These are phyloP conservation scores for Chrysopogon serrulatus DNA, from an alignment of 176 grass and related monocot species.

Conservation along the genomic window DNA sequence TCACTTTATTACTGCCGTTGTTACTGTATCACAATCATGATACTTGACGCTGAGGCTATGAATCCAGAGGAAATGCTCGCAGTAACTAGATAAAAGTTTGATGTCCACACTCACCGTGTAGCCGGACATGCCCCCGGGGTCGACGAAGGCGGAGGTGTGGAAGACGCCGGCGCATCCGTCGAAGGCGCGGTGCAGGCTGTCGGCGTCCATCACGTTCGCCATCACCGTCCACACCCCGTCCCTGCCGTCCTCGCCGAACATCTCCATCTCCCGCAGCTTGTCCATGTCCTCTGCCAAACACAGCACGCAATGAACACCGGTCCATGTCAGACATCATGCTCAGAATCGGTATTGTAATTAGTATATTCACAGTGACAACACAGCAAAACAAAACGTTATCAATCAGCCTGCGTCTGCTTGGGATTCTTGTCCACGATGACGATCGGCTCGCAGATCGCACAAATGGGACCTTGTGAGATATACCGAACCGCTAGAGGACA, in stretches of 20 bases:
- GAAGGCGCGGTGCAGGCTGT: constrained; percentile 76
- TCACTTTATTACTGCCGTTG: neutral
- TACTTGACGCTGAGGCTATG: neutral
- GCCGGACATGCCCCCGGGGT: constrained; percentile 79
- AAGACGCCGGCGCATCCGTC: constrained; percentile 87
- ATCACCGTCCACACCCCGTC: constrained; percentile 92
- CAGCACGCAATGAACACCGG: neutral
- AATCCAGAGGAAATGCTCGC: no score
- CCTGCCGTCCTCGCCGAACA: constrained; percentile 91
- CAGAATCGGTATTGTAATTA: no score
- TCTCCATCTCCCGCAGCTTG: constrained; percentile 96
- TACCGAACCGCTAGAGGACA: constrained; percentile 8
- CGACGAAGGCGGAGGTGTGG: constrained; percentile 89
- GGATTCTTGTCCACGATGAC: neutral
- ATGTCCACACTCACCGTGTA: constrained; percentile 74
- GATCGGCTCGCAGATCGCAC: neutral
- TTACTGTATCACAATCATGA: neutral
- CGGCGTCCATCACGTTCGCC: constrained; percentile 79
- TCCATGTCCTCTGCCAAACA: constrained; percentile 82
- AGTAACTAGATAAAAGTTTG: neutral
- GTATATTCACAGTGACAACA: no score
- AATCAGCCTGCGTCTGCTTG: neutral
- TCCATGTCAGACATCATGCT: neutral
- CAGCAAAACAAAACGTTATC: neutral
- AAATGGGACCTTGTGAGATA: neutral